Conservation (phyloP, 306 rosid genomes). For the Cucumis cinereus region DNA sequence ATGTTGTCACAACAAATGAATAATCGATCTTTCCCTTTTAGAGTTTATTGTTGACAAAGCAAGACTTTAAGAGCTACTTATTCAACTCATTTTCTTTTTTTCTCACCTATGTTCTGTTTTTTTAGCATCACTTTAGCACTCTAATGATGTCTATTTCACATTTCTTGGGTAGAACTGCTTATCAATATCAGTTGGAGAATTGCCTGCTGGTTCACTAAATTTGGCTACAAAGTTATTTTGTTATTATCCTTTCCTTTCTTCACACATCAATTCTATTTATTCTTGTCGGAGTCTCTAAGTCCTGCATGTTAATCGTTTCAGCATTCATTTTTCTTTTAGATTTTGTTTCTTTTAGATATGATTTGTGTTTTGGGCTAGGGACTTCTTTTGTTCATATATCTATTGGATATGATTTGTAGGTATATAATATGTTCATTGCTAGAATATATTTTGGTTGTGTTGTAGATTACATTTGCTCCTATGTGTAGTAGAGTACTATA, state of each 20-base stretch:
- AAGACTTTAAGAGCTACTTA: constrained; percentile 22
- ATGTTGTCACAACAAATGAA: background rate
- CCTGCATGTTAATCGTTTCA: background rate
- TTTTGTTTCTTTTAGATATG: too few species aligned
- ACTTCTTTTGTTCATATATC: too few species aligned
- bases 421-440: too few species aligned
- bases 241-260: background rate
- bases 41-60: constrained; percentile 14
- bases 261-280: background rate
- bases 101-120: background rate
- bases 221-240: background rate
- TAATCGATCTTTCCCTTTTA: background rate
- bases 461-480: too few species aligned
- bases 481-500: too few species aligned
- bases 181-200: background rate
- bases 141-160: background rate
- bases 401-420: too few species aligned
- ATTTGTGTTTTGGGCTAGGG: too few species aligned
- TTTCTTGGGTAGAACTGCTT: background rate
- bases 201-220: background rate
- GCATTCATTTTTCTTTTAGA: background rate
- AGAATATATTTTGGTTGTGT: too few species aligned
- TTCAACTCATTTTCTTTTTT: constrained; percentile 45
- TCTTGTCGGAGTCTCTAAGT: background rate
- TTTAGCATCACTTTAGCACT: background rate